These are phyloP conservation scores for Mortierella sp. DNA, from an alignment of 371 early-diverging fungal species.

Conservation along the genomic window DNA sequence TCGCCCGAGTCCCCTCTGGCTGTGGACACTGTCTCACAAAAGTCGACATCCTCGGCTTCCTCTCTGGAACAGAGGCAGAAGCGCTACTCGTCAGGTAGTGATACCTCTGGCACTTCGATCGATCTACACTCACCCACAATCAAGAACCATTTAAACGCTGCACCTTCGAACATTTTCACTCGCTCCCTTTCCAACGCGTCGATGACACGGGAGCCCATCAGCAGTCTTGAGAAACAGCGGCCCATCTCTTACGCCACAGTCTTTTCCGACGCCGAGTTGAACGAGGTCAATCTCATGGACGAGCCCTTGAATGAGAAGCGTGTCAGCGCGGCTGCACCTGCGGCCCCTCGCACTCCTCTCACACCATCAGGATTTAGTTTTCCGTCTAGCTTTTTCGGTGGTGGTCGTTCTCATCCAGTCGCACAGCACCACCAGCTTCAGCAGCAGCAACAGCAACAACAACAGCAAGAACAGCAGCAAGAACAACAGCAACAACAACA, in stretches of 20 bases:
- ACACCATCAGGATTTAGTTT: slow-evolving; percentile 36
- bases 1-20: slow-evolving; percentile 11
- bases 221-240: slow-evolving; percentile 29
- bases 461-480: too few species aligned
- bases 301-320: slow-evolving; percentile 33
- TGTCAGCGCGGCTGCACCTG: slow-evolving; percentile 21
- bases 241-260: slow-evolving; percentile 51
- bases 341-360: slow-evolving; percentile 32
- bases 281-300: slow-evolving; percentile 44
- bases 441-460: too few species aligned
- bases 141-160: slow-evolving; percentile 16
- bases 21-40: slow-evolving; percentile 44
- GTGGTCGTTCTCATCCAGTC: slow-evolving; percentile 8
- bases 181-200: slow-evolving; percentile 26
- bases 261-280: slow-evolving; percentile 51
- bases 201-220: slow-evolving; percentile 10
- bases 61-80: slow-evolving; percentile 33
- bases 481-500: slow-evolving; percentile 12
- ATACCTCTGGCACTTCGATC: slow-evolving; percentile 48
- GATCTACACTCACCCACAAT: slow-evolving; percentile 43
- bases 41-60: slow-evolving; percentile 36
- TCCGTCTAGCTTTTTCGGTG: slow-evolving; percentile 27
- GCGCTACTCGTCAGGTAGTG: slow-evolving; percentile 41
- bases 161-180: slow-evolving; percentile 18
- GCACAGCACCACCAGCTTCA: slow-evolving; percentile 11